Evolutionary conservation across 139 green algal genomes (phyloP).

Genomic region (Spirogloea muscicola): DNA sequence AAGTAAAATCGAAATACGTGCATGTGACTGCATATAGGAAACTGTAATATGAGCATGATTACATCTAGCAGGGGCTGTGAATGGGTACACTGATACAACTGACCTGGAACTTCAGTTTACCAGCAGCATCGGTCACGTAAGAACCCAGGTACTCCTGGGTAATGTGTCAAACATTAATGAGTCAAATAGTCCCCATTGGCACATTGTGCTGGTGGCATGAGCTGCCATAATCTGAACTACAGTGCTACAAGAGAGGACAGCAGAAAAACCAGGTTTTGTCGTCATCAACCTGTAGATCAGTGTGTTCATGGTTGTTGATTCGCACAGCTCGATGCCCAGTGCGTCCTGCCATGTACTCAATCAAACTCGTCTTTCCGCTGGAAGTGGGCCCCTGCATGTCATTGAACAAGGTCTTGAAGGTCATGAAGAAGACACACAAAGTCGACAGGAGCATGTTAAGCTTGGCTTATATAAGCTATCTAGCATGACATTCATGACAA

Average conservation of each 20-base stretch:
- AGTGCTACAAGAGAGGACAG: too few species aligned
- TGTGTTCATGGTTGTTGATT: slow-evolving; percentile 99
- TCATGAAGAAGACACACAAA: too few species aligned
- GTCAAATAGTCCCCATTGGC: too few species aligned
- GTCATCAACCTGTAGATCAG: slow-evolving; percentile 75
- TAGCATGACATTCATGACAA: too few species aligned
- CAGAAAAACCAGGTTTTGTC: background rate
- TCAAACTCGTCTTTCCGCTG: slow-evolving; percentile 92
- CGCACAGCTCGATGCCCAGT: slow-evolving; percentile 82
- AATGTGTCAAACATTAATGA: background rate
- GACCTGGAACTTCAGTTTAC: slow-evolving; percentile 47
- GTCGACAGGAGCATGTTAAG: too few species aligned
- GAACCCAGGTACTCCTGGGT: slow-evolving; percentile 94
- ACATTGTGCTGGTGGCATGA: too few species aligned
- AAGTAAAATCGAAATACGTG: background rate
- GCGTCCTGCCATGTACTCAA: slow-evolving; percentile 84
- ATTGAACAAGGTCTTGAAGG: too few species aligned
- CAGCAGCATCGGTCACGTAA: slow-evolving; percentile 71
- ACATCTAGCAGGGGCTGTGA: background rate
- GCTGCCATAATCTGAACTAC: too few species aligned
- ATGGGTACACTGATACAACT: background rate
- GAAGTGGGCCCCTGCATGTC: slow-evolving; percentile 87
- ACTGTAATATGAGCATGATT: background rate
- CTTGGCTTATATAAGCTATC: too few species aligned
- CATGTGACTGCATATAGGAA: slow-evolving; percentile 5